Evolutionary conservation across 2,329 filamentous ascomycete genomes (phyloP), one percentile per base, ranked within the genome.

Genomic region (Mollisiaceae sp.): DNA sequence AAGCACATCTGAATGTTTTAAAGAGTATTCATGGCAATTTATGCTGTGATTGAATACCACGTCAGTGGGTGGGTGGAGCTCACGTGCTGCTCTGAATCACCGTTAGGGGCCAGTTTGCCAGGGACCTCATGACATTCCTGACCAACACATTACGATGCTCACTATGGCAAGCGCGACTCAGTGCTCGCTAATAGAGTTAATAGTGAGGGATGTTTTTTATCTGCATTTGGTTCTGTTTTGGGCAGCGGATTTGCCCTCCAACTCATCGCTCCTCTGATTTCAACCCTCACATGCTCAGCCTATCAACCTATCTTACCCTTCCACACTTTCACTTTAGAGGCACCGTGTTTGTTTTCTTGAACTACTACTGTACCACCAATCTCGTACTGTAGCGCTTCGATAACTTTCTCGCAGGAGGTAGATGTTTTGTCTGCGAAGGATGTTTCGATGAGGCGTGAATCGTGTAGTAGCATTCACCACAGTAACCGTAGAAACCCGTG

Each of bases 41-140:
- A 2, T n/a, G n/a, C 9, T 52, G 20, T 52, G 2, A 52, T 32
- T 52, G 20, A 5, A 11, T 8, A 52, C 2, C 20, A 11, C 27
- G 47, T 9, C 20, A 52, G 20, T 27, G 24, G 22, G 6, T 8
- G 20, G 24, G 15, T 2, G 47, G 2, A 2, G 22, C 22, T 27
- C 50, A 54, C 50, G 27, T 54, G 50, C 22, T 27, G 50, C 22
- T 27, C 22, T 54, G 50, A 54, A 54, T 54, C 50, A 54, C 8
- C 32, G 1, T 35, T 12, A 54, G 11, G 50, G 50, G 22, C 50
- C 32, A 35, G 50, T 8, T 35, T 32, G 11, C 6, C 14, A 32
- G 12, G 2, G 22, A 32, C 12, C 50, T 18, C 24, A 32, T 32
- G 50, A 54, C 47, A 50, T 15, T 24, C 14, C 27, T 32, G 11